These are phyloP conservation scores for Epichloe amarillans DNA, from an alignment of 2,329 filamentous ascomycete species.

Conservation along the genomic window DNA sequence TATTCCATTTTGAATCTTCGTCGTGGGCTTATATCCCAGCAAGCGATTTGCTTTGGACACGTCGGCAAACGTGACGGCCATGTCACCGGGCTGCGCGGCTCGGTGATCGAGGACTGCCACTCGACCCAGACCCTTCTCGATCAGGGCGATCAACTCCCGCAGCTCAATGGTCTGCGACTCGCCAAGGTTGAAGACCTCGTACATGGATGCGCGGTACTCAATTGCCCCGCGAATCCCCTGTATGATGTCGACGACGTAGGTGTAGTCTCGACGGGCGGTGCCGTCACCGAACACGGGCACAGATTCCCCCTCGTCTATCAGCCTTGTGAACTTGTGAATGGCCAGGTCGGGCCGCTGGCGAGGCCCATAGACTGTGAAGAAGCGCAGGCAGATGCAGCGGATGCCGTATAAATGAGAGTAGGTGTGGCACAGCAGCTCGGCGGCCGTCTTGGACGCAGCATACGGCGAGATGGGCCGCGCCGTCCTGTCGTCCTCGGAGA, in stretches of 20 bases:
- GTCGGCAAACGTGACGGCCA: constrained; percentile 12
- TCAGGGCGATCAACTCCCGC: constrained; percentile 8
- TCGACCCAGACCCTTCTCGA: constrained; percentile 10
- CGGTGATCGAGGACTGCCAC: constrained; percentile 10
- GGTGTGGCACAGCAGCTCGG: constrained; percentile 13
- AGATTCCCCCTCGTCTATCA: constrained; percentile 11
- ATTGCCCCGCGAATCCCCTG: constrained; percentile 13
- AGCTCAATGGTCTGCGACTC: constrained; percentile 13
- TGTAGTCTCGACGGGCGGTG: constrained; percentile 13
- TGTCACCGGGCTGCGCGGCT: constrained; percentile 11
- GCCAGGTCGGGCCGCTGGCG: constrained; percentile 14
- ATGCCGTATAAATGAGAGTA: constrained; percentile 13
- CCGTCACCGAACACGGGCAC: constrained; percentile 14
- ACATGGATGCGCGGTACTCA: constrained; percentile 8
- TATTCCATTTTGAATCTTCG: constrained; percentile 10
- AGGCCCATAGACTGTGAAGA: constrained; percentile 15
- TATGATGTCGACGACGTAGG: constrained; percentile 13
- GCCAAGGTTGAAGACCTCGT: constrained; percentile 14
- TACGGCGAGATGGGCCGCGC: constrained; percentile 13
- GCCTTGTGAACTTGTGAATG: constrained; percentile 11
- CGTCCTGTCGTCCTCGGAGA: constrained; percentile 9
- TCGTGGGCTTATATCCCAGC: constrained; percentile 11
- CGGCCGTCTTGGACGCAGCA: constrained; percentile 9
- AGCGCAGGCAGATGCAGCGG: constrained; percentile 13
- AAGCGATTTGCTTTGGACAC: constrained; percentile 10